These are phyloP conservation scores for Blepharisma undulans DNA, from an alignment of 169 alveolate genomes.

Conservation along the genomic window DNA sequence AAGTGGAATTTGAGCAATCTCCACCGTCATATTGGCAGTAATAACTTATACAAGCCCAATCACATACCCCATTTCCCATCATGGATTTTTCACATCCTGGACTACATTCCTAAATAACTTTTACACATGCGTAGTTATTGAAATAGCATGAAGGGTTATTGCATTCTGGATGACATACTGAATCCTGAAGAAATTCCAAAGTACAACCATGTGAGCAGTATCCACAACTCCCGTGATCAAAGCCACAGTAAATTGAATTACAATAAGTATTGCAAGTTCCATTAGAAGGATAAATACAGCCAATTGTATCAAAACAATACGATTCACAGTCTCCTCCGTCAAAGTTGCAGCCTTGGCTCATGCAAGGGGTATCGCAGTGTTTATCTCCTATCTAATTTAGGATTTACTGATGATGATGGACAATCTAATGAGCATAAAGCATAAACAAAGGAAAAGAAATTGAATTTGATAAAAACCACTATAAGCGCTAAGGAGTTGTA, in stretches of 20 bases:
- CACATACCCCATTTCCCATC: not conserved
- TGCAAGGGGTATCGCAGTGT: not conserved
- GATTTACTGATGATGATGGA: not conserved
- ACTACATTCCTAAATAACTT: not conserved
- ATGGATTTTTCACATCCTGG: not conserved
- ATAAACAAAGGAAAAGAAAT: too few species aligned
- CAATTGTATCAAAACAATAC: not conserved
- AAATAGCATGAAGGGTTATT: not conserved
- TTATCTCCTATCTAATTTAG: not conserved
- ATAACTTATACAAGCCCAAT: not conserved
- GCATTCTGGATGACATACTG: not conserved
- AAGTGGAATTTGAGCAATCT: not conserved
- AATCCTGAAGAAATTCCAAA: not conserved
- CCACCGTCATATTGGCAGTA: not conserved
- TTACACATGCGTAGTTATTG: not conserved
- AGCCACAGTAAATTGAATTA: not conserved
- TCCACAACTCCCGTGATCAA: slow-evolving; percentile 2
- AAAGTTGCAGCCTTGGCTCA: not conserved
- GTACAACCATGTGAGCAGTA: slow-evolving; percentile 1
- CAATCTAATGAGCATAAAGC: not conserved
- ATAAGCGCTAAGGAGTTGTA: too few species aligned
- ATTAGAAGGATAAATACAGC: not conserved
- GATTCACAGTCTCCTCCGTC: not conserved
- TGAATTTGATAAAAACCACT: too few species aligned
- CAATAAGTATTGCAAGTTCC: not conserved